A percentile compares a stretch with the other conserved stretches of the same genome.
Evolutionary conservation across 352 stramenopile species (phyloP).

Genomic region (Phytopythium litorale): DNA sequence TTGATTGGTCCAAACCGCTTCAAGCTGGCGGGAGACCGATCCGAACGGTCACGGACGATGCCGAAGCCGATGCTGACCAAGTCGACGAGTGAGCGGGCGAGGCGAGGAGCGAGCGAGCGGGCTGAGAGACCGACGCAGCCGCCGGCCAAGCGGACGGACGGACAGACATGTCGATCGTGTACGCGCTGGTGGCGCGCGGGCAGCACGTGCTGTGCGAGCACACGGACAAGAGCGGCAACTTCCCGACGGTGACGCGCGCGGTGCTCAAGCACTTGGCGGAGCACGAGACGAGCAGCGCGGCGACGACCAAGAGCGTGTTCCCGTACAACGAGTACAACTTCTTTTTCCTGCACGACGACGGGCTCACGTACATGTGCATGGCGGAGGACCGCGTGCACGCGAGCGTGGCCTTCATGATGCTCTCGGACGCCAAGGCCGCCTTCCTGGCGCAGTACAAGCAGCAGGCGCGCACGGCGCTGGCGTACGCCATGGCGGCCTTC

Average conservation of each 20-base stretch:
- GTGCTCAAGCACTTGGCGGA: constrained; percentile 71
- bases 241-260: constrained; percentile 64
- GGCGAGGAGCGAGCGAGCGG: background rate
- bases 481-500: constrained; percentile 70
- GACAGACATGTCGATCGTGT: constrained; percentile 76
- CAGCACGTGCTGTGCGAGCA: constrained; percentile 80
- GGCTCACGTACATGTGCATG: constrained; percentile 84
- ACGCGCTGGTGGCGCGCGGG: constrained; percentile 61
- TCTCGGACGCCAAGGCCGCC: constrained; percentile 54
- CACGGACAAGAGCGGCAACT: constrained; percentile 73
- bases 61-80: background rate
- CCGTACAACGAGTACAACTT: constrained; percentile 81
- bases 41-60: background rate
- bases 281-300: constrained; percentile 26
- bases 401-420: constrained; percentile 71
- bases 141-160: background rate
- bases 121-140: background rate
- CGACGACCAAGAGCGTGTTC: constrained; percentile 55
- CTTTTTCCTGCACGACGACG: constrained; percentile 72
- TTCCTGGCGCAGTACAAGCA: constrained; percentile 68
- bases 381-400: constrained; percentile 71
- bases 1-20: background rate
- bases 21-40: background rate
- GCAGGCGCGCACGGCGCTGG: constrained; percentile 60
- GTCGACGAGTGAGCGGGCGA: background rate